Conservation (phyloP, 2,329 filamentous ascomycete species). For the Ceratocystis alfenasii region DNA sequence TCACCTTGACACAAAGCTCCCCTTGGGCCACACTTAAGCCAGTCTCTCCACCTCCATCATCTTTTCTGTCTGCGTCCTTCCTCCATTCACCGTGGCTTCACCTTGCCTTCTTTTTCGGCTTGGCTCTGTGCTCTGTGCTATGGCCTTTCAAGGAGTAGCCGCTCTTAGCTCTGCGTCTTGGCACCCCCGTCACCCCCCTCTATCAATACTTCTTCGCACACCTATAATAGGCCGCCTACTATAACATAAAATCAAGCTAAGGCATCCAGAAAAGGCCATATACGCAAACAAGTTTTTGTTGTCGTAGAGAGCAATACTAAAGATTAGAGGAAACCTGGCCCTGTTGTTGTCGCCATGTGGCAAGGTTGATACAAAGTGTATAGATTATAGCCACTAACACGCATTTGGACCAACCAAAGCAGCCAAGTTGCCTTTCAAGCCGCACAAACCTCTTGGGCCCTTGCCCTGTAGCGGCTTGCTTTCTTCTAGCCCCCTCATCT, state of each 20-base stretch:
- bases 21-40: neutral
- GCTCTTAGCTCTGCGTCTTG: neutral
- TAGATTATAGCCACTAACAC: neutral
- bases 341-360: neutral
- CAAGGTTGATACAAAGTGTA: neutral
- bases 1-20: neutral
- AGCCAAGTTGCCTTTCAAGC: neutral
- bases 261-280: neutral
- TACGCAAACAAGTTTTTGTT: neutral
- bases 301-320: neutral
- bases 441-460: neutral
- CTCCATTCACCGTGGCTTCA: slow-evolving; percentile 10
- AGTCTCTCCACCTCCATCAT: neutral
- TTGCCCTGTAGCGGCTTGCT: neutral
- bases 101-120: neutral
- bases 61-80: neutral
- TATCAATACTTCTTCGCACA: neutral
- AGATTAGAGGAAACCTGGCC: too few species aligned
- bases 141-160: neutral
- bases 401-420: neutral
- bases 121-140: neutral
- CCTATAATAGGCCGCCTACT: neutral
- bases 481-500: neutral
- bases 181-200: neutral
- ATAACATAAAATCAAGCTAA: neutral